phyloP scores from a whole-genome alignment of 345 rosid species.

The Hibiscus tridactylites region DNA sequence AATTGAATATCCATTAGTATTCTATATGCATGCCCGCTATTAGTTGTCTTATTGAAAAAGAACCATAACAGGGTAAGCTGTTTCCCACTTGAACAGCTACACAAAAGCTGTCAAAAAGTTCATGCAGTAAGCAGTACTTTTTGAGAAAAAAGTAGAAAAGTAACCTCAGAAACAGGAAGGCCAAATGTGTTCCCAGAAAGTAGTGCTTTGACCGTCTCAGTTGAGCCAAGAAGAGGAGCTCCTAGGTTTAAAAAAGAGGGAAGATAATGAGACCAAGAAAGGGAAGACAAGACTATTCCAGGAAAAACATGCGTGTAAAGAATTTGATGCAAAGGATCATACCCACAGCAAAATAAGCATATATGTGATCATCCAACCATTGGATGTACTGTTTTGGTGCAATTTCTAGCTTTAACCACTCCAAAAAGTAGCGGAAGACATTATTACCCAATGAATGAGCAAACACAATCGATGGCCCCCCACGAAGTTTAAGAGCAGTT shows the following conservation, averaged over 20 bases:
- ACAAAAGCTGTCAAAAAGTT: neutral
- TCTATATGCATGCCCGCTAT: neutral
- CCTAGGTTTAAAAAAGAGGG: constrained; percentile 32
- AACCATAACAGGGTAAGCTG: neutral
- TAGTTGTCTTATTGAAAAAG: neutral
- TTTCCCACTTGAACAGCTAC: neutral
- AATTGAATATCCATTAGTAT: neutral
- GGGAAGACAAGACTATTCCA: constrained; percentile 1
- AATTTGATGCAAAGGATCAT: constrained; percentile 21
- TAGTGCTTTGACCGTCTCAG: constrained; percentile 63
- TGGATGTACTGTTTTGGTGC: constrained; percentile 81
- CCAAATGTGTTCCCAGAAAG: constrained; percentile 86
- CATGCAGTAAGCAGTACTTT: neutral
- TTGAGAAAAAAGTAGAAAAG: constrained; percentile 13
- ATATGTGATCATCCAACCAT: constrained; percentile 93
- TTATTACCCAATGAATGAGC: constrained; percentile 96
- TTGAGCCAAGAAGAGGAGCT: constrained; percentile 95
- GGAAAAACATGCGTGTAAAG: neutral
- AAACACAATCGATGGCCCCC: constrained; percentile 90
- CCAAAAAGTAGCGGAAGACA: constrained; percentile 93
- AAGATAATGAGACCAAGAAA: constrained; percentile 9
- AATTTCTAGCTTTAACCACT: constrained; percentile 97
- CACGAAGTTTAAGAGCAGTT: constrained; percentile 84
- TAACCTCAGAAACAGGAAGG: constrained; percentile 94
- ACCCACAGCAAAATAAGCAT: constrained; percentile 98